phyloP scores from a whole-genome alignment of 1,139 yeast species.

The Geotrichum histeridarum region DNA sequence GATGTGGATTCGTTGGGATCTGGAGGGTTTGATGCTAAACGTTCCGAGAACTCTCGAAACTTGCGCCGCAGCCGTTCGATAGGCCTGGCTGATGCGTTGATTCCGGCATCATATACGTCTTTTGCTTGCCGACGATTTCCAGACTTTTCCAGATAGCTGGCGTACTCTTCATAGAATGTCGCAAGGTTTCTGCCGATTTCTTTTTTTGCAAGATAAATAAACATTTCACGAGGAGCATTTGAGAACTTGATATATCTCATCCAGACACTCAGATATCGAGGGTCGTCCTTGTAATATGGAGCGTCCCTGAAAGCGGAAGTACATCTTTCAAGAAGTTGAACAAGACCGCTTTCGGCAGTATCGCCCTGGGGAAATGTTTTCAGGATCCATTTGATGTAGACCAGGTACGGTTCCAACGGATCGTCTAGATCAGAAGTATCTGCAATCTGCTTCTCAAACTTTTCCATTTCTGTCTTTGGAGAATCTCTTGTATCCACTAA shows the following conservation, averaged over 20 bases:
- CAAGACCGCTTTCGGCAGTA: background rate
- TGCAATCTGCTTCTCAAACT: conserved; percentile 1
- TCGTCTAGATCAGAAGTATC: conserved; percentile 65
- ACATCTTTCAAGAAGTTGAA: conserved; percentile 64
- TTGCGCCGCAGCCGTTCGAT: conserved; percentile 48
- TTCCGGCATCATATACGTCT: conserved; percentile 58
- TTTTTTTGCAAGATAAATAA: conserved; percentile 64
- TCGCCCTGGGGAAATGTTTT: conserved; percentile 63
- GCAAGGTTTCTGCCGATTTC: conserved; percentile 67
- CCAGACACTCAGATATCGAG: conserved; percentile 78
- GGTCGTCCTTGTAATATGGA: conserved; percentile 68
- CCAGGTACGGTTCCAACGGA: conserved; percentile 67
- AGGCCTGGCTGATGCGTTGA: conserved; percentile 62
- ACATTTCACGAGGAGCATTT: conserved; percentile 68
- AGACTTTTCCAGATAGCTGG: conserved; percentile 53
- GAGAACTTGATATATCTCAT: conserved; percentile 63
- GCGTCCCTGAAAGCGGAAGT: conserved; percentile 65
- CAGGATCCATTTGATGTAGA: conserved; percentile 69
- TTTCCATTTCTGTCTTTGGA: background rate
- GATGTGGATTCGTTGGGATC: conserved; percentile 30
- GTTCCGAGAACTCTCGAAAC: conserved; percentile 44
- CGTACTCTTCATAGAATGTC: conserved; percentile 74
- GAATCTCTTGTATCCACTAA: background rate
- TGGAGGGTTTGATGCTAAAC: conserved; percentile 35
- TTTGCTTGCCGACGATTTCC: conserved; percentile 55